Evolutionary conservation across 805 yeast genomes (phyloP).

Genomic region (Teunomyces panamensis): DNA sequence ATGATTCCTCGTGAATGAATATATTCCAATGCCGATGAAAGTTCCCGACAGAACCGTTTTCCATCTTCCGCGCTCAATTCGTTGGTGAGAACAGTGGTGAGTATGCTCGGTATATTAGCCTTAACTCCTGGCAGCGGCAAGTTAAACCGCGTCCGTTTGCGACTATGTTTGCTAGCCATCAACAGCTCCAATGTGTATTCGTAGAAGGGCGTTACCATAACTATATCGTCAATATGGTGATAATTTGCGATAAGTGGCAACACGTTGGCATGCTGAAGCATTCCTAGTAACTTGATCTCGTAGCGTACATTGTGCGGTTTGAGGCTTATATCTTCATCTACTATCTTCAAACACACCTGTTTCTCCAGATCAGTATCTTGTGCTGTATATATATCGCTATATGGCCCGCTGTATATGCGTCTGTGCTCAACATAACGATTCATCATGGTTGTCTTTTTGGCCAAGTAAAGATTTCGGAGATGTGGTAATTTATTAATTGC

Average conservation of each 20-base stretch:
- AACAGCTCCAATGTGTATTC: constrained; percentile 23
- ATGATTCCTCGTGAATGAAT: constrained; percentile 34
- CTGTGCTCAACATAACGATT: constrained; percentile 16
- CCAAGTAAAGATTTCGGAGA: not conserved
- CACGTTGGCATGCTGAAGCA: constrained; percentile 14
- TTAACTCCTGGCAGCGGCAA: constrained; percentile 13
- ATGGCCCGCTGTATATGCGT: constrained; percentile 32
- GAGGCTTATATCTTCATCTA: constrained; percentile 32
- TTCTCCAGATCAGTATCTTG: constrained; percentile 7
- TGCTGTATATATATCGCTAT: constrained; percentile 31
- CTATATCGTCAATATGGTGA: constrained; percentile 27
- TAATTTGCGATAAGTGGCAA: constrained; percentile 20
- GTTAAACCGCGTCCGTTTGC: constrained; percentile 22
- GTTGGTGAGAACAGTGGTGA: not conserved
- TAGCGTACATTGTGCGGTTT: constrained; percentile 36
- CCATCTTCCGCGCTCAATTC: constrained; percentile 5
- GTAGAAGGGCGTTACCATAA: constrained; percentile 33
- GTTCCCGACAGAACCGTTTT: not conserved
- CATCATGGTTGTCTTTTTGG: constrained; percentile 5
- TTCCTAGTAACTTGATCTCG: constrained; percentile 28
- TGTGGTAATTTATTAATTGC: not conserved
- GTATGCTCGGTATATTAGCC: constrained; percentile 5
- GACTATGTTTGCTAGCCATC: constrained; percentile 16
- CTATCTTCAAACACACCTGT: constrained; percentile 28
- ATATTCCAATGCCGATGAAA: constrained; percentile 23